Evolutionary conservation across 1,284 basidiomycete species (phyloP), one percentile per base, ranked within the genome.

Genomic region (Vanrija humicola): DNA sequence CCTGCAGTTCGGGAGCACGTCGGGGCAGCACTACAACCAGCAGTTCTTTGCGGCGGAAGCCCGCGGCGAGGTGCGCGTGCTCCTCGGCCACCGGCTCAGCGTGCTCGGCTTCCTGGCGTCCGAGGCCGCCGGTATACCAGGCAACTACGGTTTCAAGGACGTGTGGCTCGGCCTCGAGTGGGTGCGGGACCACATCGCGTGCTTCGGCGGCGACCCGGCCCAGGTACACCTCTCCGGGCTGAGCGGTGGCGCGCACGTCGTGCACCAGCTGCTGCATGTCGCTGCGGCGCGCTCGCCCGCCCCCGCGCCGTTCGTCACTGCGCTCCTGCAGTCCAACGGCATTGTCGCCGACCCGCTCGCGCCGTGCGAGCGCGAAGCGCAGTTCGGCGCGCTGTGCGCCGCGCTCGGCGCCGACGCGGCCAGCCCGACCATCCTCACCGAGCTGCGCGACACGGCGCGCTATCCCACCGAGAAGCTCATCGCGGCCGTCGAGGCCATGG

Each of bases 131-230:
- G 68, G 74, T 38, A 67, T 89, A 38, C 76, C 78, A 10, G 87
- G 87, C 2, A 89, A 89, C 66, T 71, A 52, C 86, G 87, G 88
- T 0, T 89, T 89, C 78, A 88, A 88, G 73, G 88, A 89, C 67
- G 86, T 84, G 56, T 87, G 86, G 86, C 56, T 82, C 10, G 82
- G 82, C 0, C 66, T 85, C 14, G 74, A 81, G 65, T 86, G 84
- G 85, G 77, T 87, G 14, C 79, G 75, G 45, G 76, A 79, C 1
- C 84, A 88, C 64, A 86, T 87, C 42, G 65, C 67, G 10, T 66
- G 75, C 0, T 86, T 84, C 57, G 86, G 86, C 63, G 51, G 64
- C 42, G 65, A 71, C 58, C 64, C 66, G 2, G 38, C 50, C 9
- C 60, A 86, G 82, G 84, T 89, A 19, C 82, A 84, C 59, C 61